Base-by-base conservation (phyloP, 805 yeast genomes). In the Saccharomyces mikatae region DNA sequence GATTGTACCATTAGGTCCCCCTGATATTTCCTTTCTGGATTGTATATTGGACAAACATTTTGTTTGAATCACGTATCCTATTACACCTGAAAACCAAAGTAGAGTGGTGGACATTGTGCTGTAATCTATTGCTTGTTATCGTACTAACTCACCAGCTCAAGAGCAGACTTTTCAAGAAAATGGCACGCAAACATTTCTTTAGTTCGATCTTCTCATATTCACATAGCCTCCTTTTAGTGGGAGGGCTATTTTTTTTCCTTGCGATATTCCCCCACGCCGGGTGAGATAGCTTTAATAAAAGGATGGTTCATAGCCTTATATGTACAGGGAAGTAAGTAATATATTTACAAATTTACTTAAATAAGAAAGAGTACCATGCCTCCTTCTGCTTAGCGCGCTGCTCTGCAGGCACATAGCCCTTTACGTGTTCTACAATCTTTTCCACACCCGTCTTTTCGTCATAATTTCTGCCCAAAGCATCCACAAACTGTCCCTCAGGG, bases 401-500 rank as follows among this genome's bases (percentile, higher is more conserved):
- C 29, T 76, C 82, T 57, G 76, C 78, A 28, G 97, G 95, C 55
- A 84, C 74, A 73, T 84, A 91, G 1, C 87, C 86, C 58, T 80
- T 83, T 47, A 89, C 79, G 62, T 89, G 91, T 56, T 82, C 82
- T 61, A 79, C 79, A 60, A 94, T 87, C 71, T 87, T 87, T 46
- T 79, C 82, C 14, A 84, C 84, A 28, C 95, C 96, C 57, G 84
- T 84, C 22, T 76, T 78, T 27, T 90, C 91, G 54, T 84, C 88
- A 61, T 84, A 88, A 65, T 92, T 92, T 70, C 96, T 84, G 53
- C 99, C 99, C 61, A 92, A 76, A 6, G 94, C 98, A 69, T 92
- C 97, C 50, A 92, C 87, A 66, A 89, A 94, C 66, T 89, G 83
- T 49, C 98, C 99, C 68, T 94, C 97, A n/a, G 96, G 91, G 69